These are phyloP conservation scores for Panaeolus cyanescens DNA, from an alignment of 768 basidiomycete genomes.

Conservation along the genomic window DNA sequence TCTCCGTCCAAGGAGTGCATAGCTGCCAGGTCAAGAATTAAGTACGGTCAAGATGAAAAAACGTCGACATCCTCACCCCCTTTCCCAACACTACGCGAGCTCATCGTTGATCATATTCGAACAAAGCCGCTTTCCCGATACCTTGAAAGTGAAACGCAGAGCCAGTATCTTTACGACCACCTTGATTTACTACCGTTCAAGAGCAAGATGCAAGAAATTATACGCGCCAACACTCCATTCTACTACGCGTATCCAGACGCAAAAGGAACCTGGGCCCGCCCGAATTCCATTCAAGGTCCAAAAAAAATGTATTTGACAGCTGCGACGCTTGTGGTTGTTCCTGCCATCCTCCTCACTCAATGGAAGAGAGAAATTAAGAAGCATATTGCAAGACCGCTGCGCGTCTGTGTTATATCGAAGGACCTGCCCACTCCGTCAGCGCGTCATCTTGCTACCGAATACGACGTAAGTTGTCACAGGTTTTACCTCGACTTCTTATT, in stretches of 20 bases:
- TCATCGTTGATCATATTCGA: slow-evolving; percentile 56
- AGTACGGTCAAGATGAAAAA: neutral
- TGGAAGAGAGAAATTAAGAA: slow-evolving; percentile 84
- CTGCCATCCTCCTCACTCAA: slow-evolving; percentile 69
- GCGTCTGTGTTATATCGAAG: slow-evolving; percentile 54
- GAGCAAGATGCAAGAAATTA: slow-evolving; percentile 22
- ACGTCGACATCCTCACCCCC: slow-evolving; percentile 5
- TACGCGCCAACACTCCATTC: slow-evolving; percentile 59
- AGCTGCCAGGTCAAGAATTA: slow-evolving; percentile 41
- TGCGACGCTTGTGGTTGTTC: slow-evolving; percentile 81
- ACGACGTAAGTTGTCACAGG: slow-evolving; percentile 72
- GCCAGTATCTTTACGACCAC: slow-evolving; percentile 21
- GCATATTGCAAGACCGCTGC: slow-evolving; percentile 61
- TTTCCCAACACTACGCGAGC: slow-evolving; percentile 68
- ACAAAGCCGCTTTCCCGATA: slow-evolving; percentile 37
- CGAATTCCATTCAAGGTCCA: slow-evolving; percentile 34
- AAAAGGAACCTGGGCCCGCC: slow-evolving; percentile 37
- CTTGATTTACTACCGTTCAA: slow-evolving; percentile 28
- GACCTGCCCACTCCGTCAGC: slow-evolving; percentile 54
- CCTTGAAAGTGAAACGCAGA: slow-evolving; percentile 13
- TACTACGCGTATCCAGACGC: slow-evolving; percentile 55
- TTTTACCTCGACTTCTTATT: neutral
- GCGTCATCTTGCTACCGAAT: slow-evolving; percentile 60
- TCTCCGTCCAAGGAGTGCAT: slow-evolving; percentile 54
- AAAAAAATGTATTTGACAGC: slow-evolving; percentile 65